Evolutionary conservation across 257 asterid genomes (phyloP), one percentile per base, ranked within the genome.

Genomic region (Solanum verrucosum): DNA sequence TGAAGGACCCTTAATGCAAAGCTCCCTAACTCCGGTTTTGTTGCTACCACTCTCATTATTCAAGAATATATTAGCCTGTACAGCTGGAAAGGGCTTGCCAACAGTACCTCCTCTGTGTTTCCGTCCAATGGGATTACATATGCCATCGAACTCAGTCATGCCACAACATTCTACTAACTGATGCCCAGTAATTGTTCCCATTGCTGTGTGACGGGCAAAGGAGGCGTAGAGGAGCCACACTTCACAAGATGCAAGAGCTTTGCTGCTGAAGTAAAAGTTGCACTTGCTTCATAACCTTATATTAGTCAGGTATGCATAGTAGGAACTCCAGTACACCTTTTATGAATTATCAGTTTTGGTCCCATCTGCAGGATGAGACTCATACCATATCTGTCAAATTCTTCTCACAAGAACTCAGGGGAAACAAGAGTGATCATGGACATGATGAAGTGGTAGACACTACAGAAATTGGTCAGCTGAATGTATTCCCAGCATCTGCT

Each of bases 71-170:
- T 93, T 95, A 88, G 95, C 98, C 98, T 94, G 91, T 87, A 95
- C 99, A 65, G 95, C 95, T 8, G 98, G 97, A 83, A 96, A 96
- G 87, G 96, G 98, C 68, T 93, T 93, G 86, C 99, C 98, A 49
- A 93, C 98, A 21, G 99, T 95, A 78, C 96, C 98, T 74, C 98
- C 98, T 86, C 89, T 56, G 65, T 56, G 65, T 56, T 56, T 88
- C 79, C 96, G 95, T 40, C 87, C 87, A 44, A 96, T 89, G 89
- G 98, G 99, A 89, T 96, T 96, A 27, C 98, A 96, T 85, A 96
- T 82, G 95, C 98, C 99, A 95, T 95, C 90, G 92, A 96, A 98
- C 97, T 96, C 99, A 33, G 96, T 94, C 98, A 96, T 96, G 92
- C 98, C 99, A 56, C 93, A 96, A 81, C 98, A 93, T 92, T 96